Percentiles rank a stretch among this genome's conserved stretches.
phyloP scores from a whole-genome alignment of 805 yeast species.

The Tetrapisispora fleetii region DNA sequence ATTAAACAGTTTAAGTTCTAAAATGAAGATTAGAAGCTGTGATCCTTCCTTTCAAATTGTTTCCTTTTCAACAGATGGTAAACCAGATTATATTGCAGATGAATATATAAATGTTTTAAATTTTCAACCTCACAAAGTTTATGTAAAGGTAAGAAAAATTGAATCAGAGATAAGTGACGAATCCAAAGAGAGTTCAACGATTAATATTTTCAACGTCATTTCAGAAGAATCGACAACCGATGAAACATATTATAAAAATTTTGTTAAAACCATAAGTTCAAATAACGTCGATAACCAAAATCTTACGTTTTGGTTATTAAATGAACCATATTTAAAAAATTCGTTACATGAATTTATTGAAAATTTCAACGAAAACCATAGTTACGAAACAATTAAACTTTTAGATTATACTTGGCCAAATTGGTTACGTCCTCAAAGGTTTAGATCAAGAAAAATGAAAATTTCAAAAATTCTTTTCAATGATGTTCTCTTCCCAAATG shows the following conservation, averaged over 20 bases:
- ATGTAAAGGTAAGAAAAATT: slow-evolving; percentile 10
- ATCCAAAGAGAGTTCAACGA: not conserved
- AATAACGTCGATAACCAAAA: not conserved
- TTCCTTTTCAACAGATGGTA: slow-evolving; percentile 17
- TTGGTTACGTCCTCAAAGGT: slow-evolving; percentile 76
- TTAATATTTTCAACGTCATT: slow-evolving; percentile 18
- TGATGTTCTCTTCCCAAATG: slow-evolving; percentile 79
- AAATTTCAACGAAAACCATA: slow-evolving; percentile 5
- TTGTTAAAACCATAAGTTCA: slow-evolving; percentile 11
- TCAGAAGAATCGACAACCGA: slow-evolving; percentile 1
- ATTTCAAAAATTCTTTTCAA: slow-evolving; percentile 79
- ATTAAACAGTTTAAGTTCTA: slow-evolving; percentile 4
- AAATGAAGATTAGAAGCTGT: slow-evolving; percentile 13
- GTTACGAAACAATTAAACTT: slow-evolving; percentile 35
- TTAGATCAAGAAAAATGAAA: slow-evolving; percentile 73
- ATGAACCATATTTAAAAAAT: slow-evolving; percentile 42
- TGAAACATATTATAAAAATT: slow-evolving; percentile 6
- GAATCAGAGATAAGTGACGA: not conserved
- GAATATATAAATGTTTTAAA: slow-evolving; percentile 9
- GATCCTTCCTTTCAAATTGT: slow-evolving; percentile 15
- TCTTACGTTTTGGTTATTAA: slow-evolving; percentile 80
- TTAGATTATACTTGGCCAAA: slow-evolving; percentile 88
- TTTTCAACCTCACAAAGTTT: slow-evolving; percentile 14
- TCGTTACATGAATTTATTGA: slow-evolving; percentile 51
- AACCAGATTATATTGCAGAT: slow-evolving; percentile 16